Conservation (phyloP, 169 alveolate genomes). For the Eimeria maxima region DNA sequence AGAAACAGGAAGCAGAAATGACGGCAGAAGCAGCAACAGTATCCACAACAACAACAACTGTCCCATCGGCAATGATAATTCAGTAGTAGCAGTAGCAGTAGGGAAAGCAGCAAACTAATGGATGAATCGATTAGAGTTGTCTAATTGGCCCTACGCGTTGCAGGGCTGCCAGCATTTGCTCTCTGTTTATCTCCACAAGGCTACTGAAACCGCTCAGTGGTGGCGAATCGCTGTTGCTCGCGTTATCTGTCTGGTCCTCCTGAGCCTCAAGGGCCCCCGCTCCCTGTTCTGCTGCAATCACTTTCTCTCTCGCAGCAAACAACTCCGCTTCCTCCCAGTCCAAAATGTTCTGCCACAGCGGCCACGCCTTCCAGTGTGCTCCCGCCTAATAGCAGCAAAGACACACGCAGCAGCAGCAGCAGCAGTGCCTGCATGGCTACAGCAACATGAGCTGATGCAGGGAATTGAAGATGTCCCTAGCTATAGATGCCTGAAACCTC, state of each 20-base stretch:
- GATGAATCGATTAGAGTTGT: not conserved
- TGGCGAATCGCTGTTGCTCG: not conserved
- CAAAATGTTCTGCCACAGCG: slow-evolving; percentile 76
- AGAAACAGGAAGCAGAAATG: not conserved
- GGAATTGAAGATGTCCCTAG: not conserved
- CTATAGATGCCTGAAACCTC: no score
- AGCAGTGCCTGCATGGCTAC: slow-evolving; percentile 5
- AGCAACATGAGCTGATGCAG: not conserved
- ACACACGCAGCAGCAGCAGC: slow-evolving; percentile 10
- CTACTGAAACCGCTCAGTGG: not conserved
- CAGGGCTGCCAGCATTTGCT: slow-evolving; percentile 58
- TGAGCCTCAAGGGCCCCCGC: not conserved
- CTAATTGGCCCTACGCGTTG: not conserved
- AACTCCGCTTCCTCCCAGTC: slow-evolving; percentile 80
- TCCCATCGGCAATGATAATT: not conserved
- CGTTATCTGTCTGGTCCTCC: not conserved
- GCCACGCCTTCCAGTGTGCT: slow-evolving; percentile 84
- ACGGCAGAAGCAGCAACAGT: not conserved
- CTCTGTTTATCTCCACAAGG: slow-evolving; percentile 1
- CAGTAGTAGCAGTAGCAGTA: not conserved
- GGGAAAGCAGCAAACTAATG: not conserved
- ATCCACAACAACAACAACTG: not conserved
- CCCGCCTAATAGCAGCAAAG: slow-evolving; percentile 76
- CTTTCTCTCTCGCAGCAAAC: slow-evolving; percentile 32
- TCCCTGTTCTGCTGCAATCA: slow-evolving; percentile 18